Evolutionary conservation across 257 asterid species (phyloP).

Genomic region (Solanum virginianum): DNA sequence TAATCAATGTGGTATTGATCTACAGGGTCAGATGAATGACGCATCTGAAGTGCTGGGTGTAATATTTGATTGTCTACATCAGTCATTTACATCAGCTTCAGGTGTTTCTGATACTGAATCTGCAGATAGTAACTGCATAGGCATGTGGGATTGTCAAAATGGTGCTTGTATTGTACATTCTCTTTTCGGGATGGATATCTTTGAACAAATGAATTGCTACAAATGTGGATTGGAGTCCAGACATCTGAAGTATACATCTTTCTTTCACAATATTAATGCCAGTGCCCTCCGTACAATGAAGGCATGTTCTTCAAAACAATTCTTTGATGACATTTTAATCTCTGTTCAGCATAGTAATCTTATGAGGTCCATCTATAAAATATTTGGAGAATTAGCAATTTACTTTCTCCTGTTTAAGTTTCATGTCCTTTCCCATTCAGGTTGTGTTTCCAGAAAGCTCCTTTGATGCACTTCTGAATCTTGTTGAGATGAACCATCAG

Average conservation of each 20-base stretch:
- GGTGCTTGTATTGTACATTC: conserved; percentile 74
- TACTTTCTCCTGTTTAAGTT: neutral
- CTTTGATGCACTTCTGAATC: conserved; percentile 70
- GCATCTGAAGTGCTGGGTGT: conserved; percentile 94
- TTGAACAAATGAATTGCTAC: conserved; percentile 84
- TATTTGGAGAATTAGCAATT: neutral
- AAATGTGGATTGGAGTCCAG: conserved; percentile 82
- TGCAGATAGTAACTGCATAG: conserved; percentile 45
- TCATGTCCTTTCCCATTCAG: conserved; percentile 26
- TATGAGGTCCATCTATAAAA: neutral
- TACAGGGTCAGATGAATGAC: conserved; percentile 99
- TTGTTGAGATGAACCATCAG: conserved; percentile 93
- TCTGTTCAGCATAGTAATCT: neutral
- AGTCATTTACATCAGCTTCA: conserved; percentile 45
- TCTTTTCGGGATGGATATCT: conserved; percentile 82
- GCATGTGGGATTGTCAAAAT: conserved; percentile 69
- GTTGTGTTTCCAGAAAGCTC: conserved; percentile 73
- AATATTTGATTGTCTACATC: conserved; percentile 82
- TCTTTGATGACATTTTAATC: neutral
- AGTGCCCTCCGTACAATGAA: conserved; percentile 92
- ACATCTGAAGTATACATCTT: conserved; percentile 77
- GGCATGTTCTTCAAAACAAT: conserved; percentile 26
- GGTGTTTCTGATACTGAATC: conserved; percentile 42
- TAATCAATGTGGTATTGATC: conserved; percentile 2
- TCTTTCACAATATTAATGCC: conserved; percentile 86